Percentiles rank a stretch among this genome's conserved stretches.
phyloP scores from a whole-genome alignment of 139 green algal genomes.

The Volvox reticuliferus region DNA sequence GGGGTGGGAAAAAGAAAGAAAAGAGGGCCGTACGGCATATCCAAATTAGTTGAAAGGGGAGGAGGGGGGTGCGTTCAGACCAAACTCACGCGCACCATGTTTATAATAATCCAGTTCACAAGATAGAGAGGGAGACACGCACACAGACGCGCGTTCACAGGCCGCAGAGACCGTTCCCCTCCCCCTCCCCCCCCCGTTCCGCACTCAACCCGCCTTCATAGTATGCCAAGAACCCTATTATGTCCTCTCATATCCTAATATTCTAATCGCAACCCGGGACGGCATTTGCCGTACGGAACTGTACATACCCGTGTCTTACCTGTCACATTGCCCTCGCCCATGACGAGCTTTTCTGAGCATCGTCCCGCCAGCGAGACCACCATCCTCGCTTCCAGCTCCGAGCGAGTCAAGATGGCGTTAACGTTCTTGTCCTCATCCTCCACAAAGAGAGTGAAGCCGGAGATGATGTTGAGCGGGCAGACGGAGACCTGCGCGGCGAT shows the following conservation, averaged over 20 bases:
- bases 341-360: slow-evolving; percentile 83
- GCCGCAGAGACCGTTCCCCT: too few species aligned
- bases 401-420: slow-evolving; percentile 75
- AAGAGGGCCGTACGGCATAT: not conserved
- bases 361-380: slow-evolving; percentile 84
- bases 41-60: not conserved
- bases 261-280: too few species aligned
- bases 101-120: too few species aligned
- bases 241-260: too few species aligned
- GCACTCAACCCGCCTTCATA: not conserved
- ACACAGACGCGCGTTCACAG: too few species aligned
- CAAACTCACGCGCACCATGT: too few species aligned
- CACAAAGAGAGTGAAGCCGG: slow-evolving; percentile 73
- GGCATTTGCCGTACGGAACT: too few species aligned
- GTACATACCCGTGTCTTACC: slow-evolving; percentile 42
- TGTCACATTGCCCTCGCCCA: slow-evolving; percentile 83
- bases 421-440: slow-evolving; percentile 67
- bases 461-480: slow-evolving; percentile 62
- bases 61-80: too few species aligned
- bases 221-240: too few species aligned
- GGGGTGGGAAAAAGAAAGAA: not conserved
- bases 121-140: too few species aligned
- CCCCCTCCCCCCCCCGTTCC: not conserved
- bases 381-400: slow-evolving; percentile 85
- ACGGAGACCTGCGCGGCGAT: slow-evolving; percentile 60